Percentiles rank a stretch among this genome's conserved stretches.
phyloP scores from a whole-genome alignment of 768 basidiomycete genomes.

The Steccherinum ochraceum region DNA sequence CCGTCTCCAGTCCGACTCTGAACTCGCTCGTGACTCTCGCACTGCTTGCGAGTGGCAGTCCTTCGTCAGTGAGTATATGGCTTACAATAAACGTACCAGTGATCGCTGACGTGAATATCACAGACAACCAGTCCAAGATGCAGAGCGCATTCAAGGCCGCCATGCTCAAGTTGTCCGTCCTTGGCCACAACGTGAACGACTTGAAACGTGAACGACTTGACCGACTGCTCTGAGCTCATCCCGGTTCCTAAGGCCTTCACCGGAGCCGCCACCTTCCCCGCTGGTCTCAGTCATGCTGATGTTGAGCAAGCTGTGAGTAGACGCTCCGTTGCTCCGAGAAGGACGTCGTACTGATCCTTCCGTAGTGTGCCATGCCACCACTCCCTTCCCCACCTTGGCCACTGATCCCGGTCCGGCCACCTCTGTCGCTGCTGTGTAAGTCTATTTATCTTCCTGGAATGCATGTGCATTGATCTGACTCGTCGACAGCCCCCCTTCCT shows the following conservation, averaged over 20 bases:
- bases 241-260: constrained; percentile 26
- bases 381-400: constrained; percentile 14
- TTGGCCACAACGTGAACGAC: constrained; percentile 18
- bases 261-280: constrained; percentile 26
- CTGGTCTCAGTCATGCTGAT: constrained; percentile 21
- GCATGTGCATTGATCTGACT: background rate
- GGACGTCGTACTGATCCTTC: background rate
- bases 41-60: constrained; percentile 25
- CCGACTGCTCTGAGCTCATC: constrained; percentile 42
- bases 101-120: too few species aligned
- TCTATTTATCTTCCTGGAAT: background rate
- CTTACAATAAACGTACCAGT: too few species aligned
- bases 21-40: constrained; percentile 22
- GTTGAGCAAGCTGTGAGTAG: constrained; percentile 14
- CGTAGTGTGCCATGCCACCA: constrained; percentile 10
- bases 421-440: constrained; percentile 28
- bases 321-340: constrained; percentile 16
- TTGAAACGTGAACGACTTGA: constrained; percentile 23
- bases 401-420: constrained; percentile 25
- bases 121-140: constrained; percentile 22
- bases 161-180: constrained; percentile 24
- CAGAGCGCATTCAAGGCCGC: constrained; percentile 19
- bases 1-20: constrained; percentile 22
- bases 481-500: background rate
- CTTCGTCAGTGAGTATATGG: constrained; percentile 14